These are phyloP conservation scores for Onygena corvina DNA, from an alignment of 2,329 filamentous ascomycete species.

Conservation along the genomic window DNA sequence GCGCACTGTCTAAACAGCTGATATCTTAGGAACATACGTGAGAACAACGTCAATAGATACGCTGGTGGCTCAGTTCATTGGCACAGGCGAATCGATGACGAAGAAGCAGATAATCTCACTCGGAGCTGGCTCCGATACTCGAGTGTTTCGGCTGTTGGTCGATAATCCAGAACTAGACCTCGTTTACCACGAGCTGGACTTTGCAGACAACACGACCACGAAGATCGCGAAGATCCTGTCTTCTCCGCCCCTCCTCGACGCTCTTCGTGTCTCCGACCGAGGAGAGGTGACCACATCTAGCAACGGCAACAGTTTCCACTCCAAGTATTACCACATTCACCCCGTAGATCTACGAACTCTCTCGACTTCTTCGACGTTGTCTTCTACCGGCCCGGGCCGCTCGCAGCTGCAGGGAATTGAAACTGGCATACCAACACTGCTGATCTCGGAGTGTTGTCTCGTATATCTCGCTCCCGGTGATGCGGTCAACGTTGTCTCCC, in stretches of 20 bases:
- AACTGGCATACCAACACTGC: conserved; percentile 57
- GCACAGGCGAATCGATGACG: conserved; percentile 24
- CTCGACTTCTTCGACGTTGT: conserved; percentile 17
- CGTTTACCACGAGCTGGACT: conserved; percentile 87
- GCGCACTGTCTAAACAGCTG: not conserved
- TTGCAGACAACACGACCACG: conserved; percentile 56
- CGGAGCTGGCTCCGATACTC: conserved; percentile 86
- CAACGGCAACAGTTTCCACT: conserved; percentile 35
- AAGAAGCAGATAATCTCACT: conserved; percentile 75
- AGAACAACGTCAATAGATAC: conserved; percentile 72
- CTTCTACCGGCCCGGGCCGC: conserved; percentile 15
- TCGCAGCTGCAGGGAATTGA: conserved; percentile 38
- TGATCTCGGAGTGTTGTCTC: conserved; percentile 91
- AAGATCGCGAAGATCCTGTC: conserved; percentile 45
- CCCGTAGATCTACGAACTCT: conserved; percentile 60
- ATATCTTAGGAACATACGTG: conserved; percentile 66
- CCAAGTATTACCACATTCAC: conserved; percentile 43
- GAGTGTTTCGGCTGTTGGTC: conserved; percentile 63
- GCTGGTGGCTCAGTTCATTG: conserved; percentile 62
- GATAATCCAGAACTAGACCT: conserved; percentile 36
- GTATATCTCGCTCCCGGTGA: conserved; percentile 65
- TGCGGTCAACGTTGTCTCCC: conserved; percentile 52
- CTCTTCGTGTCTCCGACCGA: conserved; percentile 21
- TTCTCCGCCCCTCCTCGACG: conserved; percentile 23
- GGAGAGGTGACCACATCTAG: conserved; percentile 28